Evolutionary conservation across 208 protist genomes (phyloP), one percentile per base, ranked within the genome.

Genomic region (Trypanosoma melophagium): DNA sequence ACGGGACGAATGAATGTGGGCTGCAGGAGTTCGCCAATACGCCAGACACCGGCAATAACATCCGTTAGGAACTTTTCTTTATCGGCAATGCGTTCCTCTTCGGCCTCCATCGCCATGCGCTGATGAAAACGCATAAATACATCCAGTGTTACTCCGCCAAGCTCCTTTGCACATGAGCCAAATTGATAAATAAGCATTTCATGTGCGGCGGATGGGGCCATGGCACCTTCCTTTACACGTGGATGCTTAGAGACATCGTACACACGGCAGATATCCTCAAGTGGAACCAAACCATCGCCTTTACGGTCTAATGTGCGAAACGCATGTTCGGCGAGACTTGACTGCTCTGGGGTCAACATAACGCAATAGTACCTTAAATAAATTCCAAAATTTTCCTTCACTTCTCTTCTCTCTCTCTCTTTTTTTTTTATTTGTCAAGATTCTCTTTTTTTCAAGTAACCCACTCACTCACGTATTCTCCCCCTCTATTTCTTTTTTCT

Each of bases 101-200:
- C 75, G 22, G 82, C 85, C 66, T 96, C 90, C 50, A 80, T 66
- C 14, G 76, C 83, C 53, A 96, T 77, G 31, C 90, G 88, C 44
- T 93, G 80, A 54, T 96, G 90, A 66, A 87, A 94, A 12, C 67
- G 50, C 22, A 91, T 41, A 56, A 96, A 96, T 41, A 93, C 90
- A 50, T 93, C 84, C 40, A 93, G 80, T 19, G 85, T 88, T 62
- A 96, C 71, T 57, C 79, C 69, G 47, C 80, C 82, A 54, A 90
- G 70, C 44, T 82, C 76, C 51, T 56, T 51, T 2, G 78, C 82
- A 49, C 80, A 90, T 17, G 52, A 25, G 24, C 66, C 76, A 40
- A 96, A 92, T 59, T 87, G 84, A 63, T 83, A 64, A 49, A 70
- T 56, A 54, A 93, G 57, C 45, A 78, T 89, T 63, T 87, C 86